Base-by-base conservation (phyloP, 192 early-diverging fungal genomes). In the Rhizophagus clarus region DNA sequence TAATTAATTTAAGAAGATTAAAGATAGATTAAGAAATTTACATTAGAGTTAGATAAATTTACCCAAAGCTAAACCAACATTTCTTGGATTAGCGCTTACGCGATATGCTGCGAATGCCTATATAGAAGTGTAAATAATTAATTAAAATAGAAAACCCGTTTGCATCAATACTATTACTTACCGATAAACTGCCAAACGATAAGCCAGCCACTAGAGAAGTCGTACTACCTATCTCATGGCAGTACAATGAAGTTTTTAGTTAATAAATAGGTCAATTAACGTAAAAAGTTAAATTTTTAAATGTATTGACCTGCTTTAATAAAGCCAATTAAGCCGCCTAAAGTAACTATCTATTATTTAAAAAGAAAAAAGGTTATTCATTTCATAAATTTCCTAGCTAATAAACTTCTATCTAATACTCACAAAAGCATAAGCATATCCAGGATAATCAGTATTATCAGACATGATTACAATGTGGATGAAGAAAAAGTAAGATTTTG, bases 61-160 rank as follows among this genome's bases (percentile, higher is more conserved):
- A 86, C 85, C 72, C 68, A 86, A 79, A 10, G 81, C 78, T 17
- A 86, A 64, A 20, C 51, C 67, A 11, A 81, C 81, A 80, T 77
- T 81, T 15, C 37, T 73, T 15, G 81, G 75, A 66, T 82, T 76
- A 8, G 60, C n/a, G 11, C 84, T 84, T 34, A 81, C 79, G 12
- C 61, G 77, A 62, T 81, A 68, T 69, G 84, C 83, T 47, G 80
- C 84, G 20, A 62, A 80, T 63, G 26, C 79, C 42, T 78, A n/a
- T 51, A 24, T 62, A 28, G 8, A 24, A 77, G n/a, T 3, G 11
- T 34, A 7, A n/a, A 40, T n/a, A 9, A 34, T 6, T 12, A 69
- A 6, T 20, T 9, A 31, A 7, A 37, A 69, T 20, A n/a, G 22
- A 69, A 22, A 17, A 3, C 40, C 5, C 6, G 2, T 34, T 24